Evolutionary conservation across 805 yeast genomes (phyloP).

Genomic region (Wickerhamiella dianesei): DNA sequence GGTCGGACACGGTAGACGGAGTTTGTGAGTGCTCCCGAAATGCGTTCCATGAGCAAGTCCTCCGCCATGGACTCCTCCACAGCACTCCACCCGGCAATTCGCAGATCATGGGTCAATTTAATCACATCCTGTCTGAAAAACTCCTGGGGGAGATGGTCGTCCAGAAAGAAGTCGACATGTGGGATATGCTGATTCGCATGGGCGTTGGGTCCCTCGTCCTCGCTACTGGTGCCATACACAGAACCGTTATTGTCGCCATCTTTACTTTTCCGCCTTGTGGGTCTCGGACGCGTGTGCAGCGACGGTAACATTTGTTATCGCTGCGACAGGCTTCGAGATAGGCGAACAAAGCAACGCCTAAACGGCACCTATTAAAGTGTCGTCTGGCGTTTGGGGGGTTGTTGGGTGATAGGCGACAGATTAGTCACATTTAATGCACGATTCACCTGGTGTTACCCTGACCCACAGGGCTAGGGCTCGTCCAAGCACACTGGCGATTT

Average conservation of each 20-base stretch:
- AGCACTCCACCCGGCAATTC: slow-evolving; percentile 68
- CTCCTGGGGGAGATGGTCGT: slow-evolving; percentile 66
- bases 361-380: too few relatives aligned
- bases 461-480: background rate
- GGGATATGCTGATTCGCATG: slow-evolving; percentile 6
- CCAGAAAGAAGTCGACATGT: slow-evolving; percentile 46
- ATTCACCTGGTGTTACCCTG: background rate
- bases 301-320: background rate
- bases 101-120: slow-evolving; percentile 45
- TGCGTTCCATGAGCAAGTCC: slow-evolving; percentile 46
- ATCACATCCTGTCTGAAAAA: slow-evolving; percentile 74
- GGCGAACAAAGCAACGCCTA: too few relatives aligned
- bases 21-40: slow-evolving; percentile 89
- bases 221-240: background rate
- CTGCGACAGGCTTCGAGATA: too few relatives aligned
- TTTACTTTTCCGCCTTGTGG: slow-evolving; percentile 3
- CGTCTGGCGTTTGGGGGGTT: too few relatives aligned
- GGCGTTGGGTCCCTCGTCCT: slow-evolving; percentile 5
- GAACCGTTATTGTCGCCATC: slow-evolving; percentile 4
- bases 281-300: background rate
- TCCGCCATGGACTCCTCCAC: slow-evolving; percentile 29
- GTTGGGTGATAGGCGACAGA: background rate
- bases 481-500: too few relatives aligned
- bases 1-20: slow-evolving; percentile 69
- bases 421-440: background rate